phyloP scores from a whole-genome alignment of 1,284 basidiomycete species.

The Apiotrichum sp. region DNA sequence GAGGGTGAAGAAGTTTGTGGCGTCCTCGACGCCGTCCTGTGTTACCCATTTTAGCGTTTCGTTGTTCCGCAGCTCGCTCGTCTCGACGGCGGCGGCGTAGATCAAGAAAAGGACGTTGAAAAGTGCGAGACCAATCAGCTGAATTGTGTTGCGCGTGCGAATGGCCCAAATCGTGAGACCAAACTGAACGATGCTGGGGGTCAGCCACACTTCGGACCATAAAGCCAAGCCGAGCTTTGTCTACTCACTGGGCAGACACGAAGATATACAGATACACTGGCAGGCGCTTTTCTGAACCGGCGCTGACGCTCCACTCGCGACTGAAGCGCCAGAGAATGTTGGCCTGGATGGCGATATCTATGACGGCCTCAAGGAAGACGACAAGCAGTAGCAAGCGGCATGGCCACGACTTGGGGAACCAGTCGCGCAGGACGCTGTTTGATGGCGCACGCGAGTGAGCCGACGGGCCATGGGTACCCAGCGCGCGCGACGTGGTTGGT shows the following conservation, averaged over 20 bases:
- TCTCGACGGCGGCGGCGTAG: constrained; percentile 30
- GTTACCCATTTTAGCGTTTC: no score
- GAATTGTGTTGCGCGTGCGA: constrained; percentile 78
- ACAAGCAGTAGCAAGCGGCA: constrained; percentile 58
- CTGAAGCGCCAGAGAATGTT: constrained; percentile 44
- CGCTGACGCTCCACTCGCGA: constrained; percentile 24
- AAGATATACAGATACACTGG: constrained; percentile 85
- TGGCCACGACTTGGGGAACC: constrained; percentile 69
- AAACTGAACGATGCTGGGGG: constrained; percentile 71
- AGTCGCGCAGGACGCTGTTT: constrained; percentile 6
- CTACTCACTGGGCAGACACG: constrained; percentile 75
- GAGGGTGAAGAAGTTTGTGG: constrained; percentile 50
- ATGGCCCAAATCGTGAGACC: constrained; percentile 82
- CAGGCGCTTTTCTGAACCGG: constrained; percentile 53
- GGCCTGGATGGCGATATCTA: constrained; percentile 65
- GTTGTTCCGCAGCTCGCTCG: no score
- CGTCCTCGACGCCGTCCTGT: no score
- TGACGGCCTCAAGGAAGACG: constrained; percentile 73
- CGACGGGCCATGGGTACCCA: background rate
- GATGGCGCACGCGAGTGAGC: background rate
- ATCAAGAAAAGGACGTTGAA: constrained; percentile 83
- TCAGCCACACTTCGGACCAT: background rate
- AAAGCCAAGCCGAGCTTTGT: background rate
- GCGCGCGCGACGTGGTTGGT: background rate
- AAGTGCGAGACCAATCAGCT: constrained; percentile 73